Base-by-base conservation (phyloP, 2,329 filamentous ascomycete species). In the Fusarium sp. region DNA sequence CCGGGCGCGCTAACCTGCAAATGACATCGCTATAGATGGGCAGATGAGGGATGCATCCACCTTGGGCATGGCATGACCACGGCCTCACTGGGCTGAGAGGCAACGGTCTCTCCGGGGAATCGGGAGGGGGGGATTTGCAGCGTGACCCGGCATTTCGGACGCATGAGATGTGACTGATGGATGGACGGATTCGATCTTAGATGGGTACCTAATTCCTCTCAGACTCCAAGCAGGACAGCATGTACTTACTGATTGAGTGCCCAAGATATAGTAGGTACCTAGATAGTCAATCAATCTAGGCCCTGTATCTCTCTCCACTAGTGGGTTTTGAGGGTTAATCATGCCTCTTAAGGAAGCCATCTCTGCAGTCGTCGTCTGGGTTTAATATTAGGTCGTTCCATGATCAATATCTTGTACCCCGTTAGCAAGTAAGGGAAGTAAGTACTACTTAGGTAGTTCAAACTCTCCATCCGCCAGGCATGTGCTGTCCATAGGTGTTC, bases 71-170 rank as follows among this genome's bases (percentile, higher is more conserved):
- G n/a, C 54, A 59, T 54, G 28, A 13, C 28, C 62, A 67, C 72
- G 69, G 69, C 69, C 69, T 72, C 69, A 56, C 69, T 71, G 64
- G 69, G 69, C 69, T 71, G 69, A 72, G 44, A 39, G 24, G 36
- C 39, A 57, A 51, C 56, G 61, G 50, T 61, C 61, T 53, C 41
- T 30, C 54, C 55, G 39, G 48, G 24, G 22, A 28, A 38, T 59
- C 44, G 61, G 28, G 60, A 44, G 18, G 56, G 42, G 42, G 26
- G 18, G 33, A 31, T 42, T 62, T 41, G 26, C 47, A 53, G n/a
- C 35, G 59, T 31, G 61, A 58, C 63, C 63, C 42, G 48, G 61
- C 42, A 66, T 48, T 48, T 57, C 26, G 61, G 48, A 65, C 33
- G 33, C 26, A 38, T 64, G 45, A 62, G 56, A 61, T 61, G n/a